Percentiles rank a stretch among this genome's conserved stretches.
Conservation (phyloP, 257 asterid species). For the Gentiana dahurica region DNA sequence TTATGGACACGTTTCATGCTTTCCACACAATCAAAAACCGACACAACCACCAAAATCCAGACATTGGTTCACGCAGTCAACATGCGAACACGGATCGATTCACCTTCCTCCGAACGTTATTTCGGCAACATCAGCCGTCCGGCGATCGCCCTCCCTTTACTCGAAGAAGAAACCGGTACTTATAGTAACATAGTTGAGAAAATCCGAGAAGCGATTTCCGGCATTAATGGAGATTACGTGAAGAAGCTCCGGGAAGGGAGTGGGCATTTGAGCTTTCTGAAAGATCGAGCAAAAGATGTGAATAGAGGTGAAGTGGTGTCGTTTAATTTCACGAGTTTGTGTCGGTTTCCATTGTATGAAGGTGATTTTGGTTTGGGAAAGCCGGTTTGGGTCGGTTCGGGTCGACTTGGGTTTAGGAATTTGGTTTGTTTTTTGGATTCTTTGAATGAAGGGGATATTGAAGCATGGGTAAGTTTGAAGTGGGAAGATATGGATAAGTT, state of each 20-base stretch:
- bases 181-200: conserved; percentile 1
- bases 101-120: conserved; percentile 17
- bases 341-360: background rate
- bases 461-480: too few relatives aligned
- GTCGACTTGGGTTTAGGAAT: too few relatives aligned
- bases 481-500: too few relatives aligned
- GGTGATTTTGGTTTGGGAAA: too few relatives aligned
- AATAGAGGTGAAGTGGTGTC: conserved; percentile 18
- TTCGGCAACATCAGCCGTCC: conserved; percentile 27
- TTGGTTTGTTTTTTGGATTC: too few relatives aligned
- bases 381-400: too few relatives aligned
- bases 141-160: conserved; percentile 14
- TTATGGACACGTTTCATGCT: conserved; percentile 30
- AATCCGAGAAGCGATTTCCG: too few relatives aligned
- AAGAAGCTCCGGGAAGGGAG: too few relatives aligned
- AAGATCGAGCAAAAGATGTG: conserved; percentile 8
- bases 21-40: conserved; percentile 9
- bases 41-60: conserved; percentile 13
- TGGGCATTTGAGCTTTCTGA: too few relatives aligned
- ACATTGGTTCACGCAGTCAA: conserved; percentile 32
- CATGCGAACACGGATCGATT: conserved; percentile 20
- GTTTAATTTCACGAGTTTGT: conserved; percentile 33
- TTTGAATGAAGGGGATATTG: too few relatives aligned
- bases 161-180: conserved; percentile 3
- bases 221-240: too few relatives aligned